These are phyloP conservation scores for Schizophyllum amplum DNA, from an alignment of 1,284 basidiomycete genomes.

Conservation along the genomic window DNA sequence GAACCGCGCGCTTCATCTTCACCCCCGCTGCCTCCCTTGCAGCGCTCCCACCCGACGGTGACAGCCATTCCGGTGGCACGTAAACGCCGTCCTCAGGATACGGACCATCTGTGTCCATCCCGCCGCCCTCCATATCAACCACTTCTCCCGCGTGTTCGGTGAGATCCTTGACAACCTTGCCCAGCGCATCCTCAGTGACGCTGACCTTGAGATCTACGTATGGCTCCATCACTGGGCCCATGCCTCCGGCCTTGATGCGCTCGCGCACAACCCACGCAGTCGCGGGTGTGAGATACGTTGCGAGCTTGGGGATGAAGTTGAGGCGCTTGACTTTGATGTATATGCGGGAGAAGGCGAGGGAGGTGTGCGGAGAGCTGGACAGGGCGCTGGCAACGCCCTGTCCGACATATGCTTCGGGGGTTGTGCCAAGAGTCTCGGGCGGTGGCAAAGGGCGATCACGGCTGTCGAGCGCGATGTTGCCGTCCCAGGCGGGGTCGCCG, in stretches of 20 bases:
- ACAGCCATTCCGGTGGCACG: conserved; percentile 63
- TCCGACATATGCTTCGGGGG: conserved; percentile 43
- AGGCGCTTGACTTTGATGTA: conserved; percentile 43
- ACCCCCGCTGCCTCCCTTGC: conserved; percentile 21
- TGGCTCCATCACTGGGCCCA: conserved; percentile 69
- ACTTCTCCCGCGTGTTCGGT: conserved; percentile 71
- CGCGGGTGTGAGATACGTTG: conserved; percentile 56
- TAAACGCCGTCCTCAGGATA: conserved; percentile 59
- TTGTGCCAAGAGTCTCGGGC: conserved; percentile 39
- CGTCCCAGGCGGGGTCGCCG: conserved; percentile 65
- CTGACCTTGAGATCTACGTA: conserved; percentile 60
- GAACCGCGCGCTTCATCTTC: conserved; percentile 48
- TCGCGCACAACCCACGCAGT: conserved; percentile 55
- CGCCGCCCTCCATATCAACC: conserved; percentile 44
- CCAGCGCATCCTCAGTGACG: conserved; percentile 57
- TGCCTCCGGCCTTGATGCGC: conserved; percentile 47
- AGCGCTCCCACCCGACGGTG: conserved; percentile 44
- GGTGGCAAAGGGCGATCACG: conserved; percentile 43
- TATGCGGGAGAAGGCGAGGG: conserved; percentile 57
- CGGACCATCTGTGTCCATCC: conserved; percentile 34
- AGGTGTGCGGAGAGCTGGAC: conserved; percentile 69
- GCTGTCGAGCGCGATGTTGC: conserved; percentile 56
- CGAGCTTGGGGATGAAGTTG: conserved; percentile 29
- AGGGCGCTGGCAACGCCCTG: conserved; percentile 62
- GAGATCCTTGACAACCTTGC: conserved; percentile 69